phyloP scores from a whole-genome alignment of 345 rosid species.

The Eucalyptus dawsonii region DNA sequence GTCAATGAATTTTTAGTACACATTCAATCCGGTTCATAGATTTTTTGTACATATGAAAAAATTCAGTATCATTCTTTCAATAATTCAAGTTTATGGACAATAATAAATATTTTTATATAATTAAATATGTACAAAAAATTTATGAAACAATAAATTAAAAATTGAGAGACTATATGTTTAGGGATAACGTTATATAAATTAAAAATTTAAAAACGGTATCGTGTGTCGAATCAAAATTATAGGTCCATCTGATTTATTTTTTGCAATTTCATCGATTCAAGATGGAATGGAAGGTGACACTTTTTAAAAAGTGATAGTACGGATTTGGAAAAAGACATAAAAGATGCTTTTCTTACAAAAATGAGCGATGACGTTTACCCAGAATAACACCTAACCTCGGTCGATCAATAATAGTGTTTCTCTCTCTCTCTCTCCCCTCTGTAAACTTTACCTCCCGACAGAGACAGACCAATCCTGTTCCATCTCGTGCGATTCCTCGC shows the following conservation, averaged over 20 bases:
- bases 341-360: background rate
- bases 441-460: background rate
- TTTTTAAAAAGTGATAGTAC: background rate
- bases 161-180: too few species aligned
- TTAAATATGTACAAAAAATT: too few species aligned
- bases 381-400: background rate
- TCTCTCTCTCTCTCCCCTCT: background rate
- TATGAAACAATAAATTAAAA: too few species aligned
- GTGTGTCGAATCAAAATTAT: too few species aligned
- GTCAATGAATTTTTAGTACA: fast-evolving
- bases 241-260: too few species aligned
- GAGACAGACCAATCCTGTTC: background rate
- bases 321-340: background rate
- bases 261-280: background rate
- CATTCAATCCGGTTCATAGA: fast-evolving
- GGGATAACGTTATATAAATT: background rate
- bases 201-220: too few species aligned
- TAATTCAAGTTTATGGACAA: too few species aligned
- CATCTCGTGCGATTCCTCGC: background rate
- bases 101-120: too few species aligned
- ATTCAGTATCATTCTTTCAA: too few species aligned
- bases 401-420: background rate
- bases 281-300: background rate
- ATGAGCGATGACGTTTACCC: background rate
- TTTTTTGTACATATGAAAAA: too few species aligned